Evolutionary conservation across 2,329 filamentous ascomycete species (phyloP), one percentile per base, ranked within the genome.

Genomic region (Cercospora beticola): DNA sequence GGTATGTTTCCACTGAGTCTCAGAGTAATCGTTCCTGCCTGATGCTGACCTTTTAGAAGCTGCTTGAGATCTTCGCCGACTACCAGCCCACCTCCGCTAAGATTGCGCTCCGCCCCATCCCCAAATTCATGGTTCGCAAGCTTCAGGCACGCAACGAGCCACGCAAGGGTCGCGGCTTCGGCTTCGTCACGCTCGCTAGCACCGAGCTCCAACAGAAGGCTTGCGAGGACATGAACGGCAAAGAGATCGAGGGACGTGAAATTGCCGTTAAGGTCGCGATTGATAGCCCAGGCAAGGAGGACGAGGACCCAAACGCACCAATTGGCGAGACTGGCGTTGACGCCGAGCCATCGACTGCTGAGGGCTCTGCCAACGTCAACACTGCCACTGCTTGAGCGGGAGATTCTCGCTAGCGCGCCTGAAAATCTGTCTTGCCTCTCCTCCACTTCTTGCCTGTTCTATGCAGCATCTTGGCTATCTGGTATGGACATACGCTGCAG

Each of bases 121-220:
- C 95, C 76, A 94, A 94, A 78, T 99, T 98, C 87, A 99, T 99
- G 95, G 95, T 99, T 85, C 97, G 97, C 91, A 99, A 99, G 89
- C 92, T 99, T 72, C 94, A 97, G 85, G 94, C 94, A 78, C 94
- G 95, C 81, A 94, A 94, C 80, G 95, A 99, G 86, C 90, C 94
- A 78, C 95, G 95, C 86, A 99, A 99, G 90, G 95, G 95, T 71
- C 95, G 95, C 86, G 95, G 95, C 74, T 99, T 99, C 81, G 95
- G 95, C 75, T 99, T 99, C 82, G 95, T 99, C 72, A 98, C 93
- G 70, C 90, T 99, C 71, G 91, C 91, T 72, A 96, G 93, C 18
- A 94, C 99, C 87, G 94, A 97, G 83, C 84, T 94, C 78, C 95
- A 99, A 87, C 90, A 96, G 85, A 97, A 97, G 91, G 95, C 95